Percentiles rank a stretch among this genome's conserved stretches.
phyloP scores from a whole-genome alignment of 1,139 yeast genomes.

The Taphrina communis region DNA sequence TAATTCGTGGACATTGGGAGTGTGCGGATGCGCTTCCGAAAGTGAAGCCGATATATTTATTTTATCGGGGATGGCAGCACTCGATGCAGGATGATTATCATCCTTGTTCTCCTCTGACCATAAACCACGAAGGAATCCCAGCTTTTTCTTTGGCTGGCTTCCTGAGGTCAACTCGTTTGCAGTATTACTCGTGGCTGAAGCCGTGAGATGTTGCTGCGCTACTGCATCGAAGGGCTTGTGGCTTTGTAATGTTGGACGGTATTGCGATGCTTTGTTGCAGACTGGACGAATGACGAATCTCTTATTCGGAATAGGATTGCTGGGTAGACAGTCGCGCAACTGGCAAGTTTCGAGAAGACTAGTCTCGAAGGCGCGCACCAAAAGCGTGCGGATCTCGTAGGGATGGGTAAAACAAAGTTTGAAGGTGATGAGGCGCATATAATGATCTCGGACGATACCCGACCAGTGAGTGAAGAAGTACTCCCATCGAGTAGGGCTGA shows the following conservation, averaged over 20 bases:
- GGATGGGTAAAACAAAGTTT: constrained; percentile 17
- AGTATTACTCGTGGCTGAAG: neutral
- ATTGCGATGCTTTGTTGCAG: neutral
- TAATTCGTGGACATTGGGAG: neutral
- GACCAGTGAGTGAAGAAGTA: constrained; percentile 37
- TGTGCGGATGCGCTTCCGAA: neutral
- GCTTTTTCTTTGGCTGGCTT: constrained; percentile 21
- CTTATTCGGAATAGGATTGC: constrained; percentile 38
- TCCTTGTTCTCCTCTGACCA: constrained; percentile 37
- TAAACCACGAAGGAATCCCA: constrained; percentile 30
- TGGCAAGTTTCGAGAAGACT: constrained; percentile 34
- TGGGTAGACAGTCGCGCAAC: constrained; percentile 33
- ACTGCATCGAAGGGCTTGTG: neutral
- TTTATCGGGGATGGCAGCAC: neutral
- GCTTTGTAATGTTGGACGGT: constrained; percentile 10
- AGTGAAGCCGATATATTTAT: neutral
- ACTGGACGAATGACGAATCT: constrained; percentile 31
- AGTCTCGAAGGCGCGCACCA: constrained; percentile 30
- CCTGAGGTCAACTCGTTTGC: neutral
- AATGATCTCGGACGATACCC: constrained; percentile 36
- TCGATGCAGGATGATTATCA: constrained; percentile 1
- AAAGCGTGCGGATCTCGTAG: constrained; percentile 7
- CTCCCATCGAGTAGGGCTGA: constrained; percentile 27
- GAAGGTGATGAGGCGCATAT: constrained; percentile 34
- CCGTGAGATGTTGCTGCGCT: neutral